These are phyloP conservation scores for Plasmodium berghei DNA, from an alignment of 169 alveolate species.

Conservation along the genomic window DNA sequence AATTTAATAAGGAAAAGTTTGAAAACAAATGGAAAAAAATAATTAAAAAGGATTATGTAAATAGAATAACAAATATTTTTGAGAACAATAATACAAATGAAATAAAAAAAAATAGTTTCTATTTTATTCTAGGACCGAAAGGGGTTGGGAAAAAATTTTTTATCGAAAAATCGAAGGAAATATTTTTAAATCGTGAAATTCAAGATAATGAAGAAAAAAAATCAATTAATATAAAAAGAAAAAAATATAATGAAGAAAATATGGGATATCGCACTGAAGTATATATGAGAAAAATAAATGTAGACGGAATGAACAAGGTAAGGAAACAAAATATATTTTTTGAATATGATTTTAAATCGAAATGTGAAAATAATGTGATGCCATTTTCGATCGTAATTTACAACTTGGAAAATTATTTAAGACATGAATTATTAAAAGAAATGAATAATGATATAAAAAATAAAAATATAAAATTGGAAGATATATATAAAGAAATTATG, in stretches of 20 bases:
- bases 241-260: not conserved
- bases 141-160: constrained; percentile 61
- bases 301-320: not conserved
- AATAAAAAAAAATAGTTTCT: constrained; percentile 1
- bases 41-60: constrained; percentile 36
- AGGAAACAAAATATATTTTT: constrained; percentile 14
- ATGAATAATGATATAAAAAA: constrained; percentile 20
- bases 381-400: constrained; percentile 16
- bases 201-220: not conserved
- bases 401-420: constrained; percentile 18
- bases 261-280: no score
- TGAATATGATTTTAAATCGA: constrained; percentile 32
- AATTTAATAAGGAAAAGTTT: constrained; percentile 10
- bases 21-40: constrained; percentile 31
- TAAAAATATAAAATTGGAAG: constrained; percentile 5
- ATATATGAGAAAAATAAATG: not conserved
- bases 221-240: not conserved
- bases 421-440: constrained; percentile 25
- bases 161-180: constrained; percentile 34
- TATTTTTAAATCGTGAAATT: constrained; percentile 5
- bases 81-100: not conserved
- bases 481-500: constrained; percentile 23
- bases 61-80: constrained; percentile 27
- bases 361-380: constrained; percentile 1
- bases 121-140: constrained; percentile 51